These are phyloP conservation scores for Lipomyces starkeyi DNA, from an alignment of 805 yeast species.

Conservation along the genomic window DNA sequence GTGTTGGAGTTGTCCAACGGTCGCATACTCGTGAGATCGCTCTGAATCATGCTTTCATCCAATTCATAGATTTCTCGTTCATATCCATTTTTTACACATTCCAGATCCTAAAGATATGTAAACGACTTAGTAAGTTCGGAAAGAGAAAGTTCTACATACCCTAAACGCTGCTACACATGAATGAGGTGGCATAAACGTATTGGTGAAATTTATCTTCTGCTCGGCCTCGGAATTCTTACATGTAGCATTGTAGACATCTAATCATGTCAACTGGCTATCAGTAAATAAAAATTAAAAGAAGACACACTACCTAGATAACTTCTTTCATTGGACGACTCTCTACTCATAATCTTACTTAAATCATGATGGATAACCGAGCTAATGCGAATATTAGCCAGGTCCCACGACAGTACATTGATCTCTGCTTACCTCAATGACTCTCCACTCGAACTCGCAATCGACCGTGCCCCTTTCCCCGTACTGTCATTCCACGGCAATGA, in stretches of 20 bases:
- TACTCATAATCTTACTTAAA: neutral
- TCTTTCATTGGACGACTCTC: neutral
- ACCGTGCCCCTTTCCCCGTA: neutral
- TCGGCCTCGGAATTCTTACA: conserved; percentile 18
- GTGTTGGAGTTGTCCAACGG: conserved; percentile 46
- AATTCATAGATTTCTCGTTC: conserved; percentile 16
- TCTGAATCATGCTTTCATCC: conserved; percentile 16
- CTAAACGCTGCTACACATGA: conserved; percentile 31
- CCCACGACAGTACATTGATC: neutral
- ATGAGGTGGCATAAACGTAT: conserved; percentile 28
- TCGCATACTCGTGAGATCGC: conserved; percentile 10
- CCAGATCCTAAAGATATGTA: conserved; percentile 15
- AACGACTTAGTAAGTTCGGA: neutral
- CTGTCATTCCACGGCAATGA: neutral
- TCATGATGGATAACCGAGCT: conserved; percentile 30
- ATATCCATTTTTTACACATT: conserved; percentile 20
- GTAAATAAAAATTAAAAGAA: neutral
- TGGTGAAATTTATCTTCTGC: conserved; percentile 4
- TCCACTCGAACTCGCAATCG: conserved; percentile 11
- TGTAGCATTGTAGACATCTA: conserved; percentile 13
- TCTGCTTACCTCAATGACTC: conserved; percentile 14
- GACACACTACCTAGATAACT: conserved; percentile 16
- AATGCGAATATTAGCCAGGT: neutral
- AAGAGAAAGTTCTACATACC: conserved; percentile 1
- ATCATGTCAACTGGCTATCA: neutral